Percentiles rank a stretch among this genome's conserved stretches.
phyloP scores from a whole-genome alignment of 1,139 yeast genomes.

The Magnusiomyces suaveolens region DNA sequence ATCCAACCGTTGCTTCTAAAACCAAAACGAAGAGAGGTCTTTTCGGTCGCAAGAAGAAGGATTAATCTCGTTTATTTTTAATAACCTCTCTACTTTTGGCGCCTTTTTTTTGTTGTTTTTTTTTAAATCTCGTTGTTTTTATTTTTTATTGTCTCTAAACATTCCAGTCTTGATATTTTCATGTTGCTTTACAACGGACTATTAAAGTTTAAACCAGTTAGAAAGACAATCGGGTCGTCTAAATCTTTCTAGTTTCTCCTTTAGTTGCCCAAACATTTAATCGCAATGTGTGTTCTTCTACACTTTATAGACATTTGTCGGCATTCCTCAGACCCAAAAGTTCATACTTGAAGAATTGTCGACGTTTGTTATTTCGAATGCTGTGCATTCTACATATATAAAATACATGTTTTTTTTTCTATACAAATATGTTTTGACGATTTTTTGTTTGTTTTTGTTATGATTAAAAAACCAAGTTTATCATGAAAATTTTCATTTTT shows the following conservation, averaged over 20 bases:
- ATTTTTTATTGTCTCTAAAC: background rate
- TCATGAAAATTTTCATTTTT: too few species aligned
- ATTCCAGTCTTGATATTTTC: background rate
- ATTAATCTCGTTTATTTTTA: background rate
- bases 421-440: background rate
- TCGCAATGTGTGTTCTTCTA: too few species aligned
- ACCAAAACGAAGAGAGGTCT: slow-evolving; percentile 64
- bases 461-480: too few species aligned
- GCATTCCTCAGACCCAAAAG: too few species aligned
- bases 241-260: background rate
- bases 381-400: background rate
- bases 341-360: too few species aligned
- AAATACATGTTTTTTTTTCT: background rate
- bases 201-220: background rate
- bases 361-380: background rate
- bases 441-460: background rate
- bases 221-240: too few species aligned
- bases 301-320: too few species aligned
- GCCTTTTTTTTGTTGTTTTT: background rate
- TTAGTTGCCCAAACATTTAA: background rate
- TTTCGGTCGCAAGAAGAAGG: slow-evolving; percentile 59
- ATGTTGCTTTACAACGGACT: background rate
- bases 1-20: slow-evolving; percentile 33
- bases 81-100: background rate
- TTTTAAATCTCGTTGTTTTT: too few species aligned